These are phyloP conservation scores for Oenanthe javanica DNA, from an alignment of 140 eudicot genomes.

Conservation along the genomic window DNA sequence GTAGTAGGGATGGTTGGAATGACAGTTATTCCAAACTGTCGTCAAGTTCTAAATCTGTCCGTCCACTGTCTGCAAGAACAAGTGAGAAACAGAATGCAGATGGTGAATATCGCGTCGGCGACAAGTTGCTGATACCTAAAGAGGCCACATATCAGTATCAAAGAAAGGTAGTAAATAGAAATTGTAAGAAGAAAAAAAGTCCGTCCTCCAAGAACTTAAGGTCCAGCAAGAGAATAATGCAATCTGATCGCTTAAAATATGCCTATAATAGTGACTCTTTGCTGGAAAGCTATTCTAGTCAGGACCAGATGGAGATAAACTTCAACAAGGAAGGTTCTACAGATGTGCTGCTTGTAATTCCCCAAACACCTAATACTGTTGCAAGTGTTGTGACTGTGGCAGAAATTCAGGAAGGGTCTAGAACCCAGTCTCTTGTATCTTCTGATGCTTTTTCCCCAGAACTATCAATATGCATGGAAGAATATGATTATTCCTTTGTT, in stretches of 20 bases:
- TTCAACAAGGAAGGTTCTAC: slow-evolving; percentile 25
- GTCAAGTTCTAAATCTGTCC: slow-evolving; percentile 57
- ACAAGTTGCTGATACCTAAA: slow-evolving; percentile 23
- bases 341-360: slow-evolving; percentile 24
- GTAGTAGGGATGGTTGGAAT: slow-evolving; percentile 40
- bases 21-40: slow-evolving; percentile 33
- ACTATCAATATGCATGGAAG: slow-evolving; percentile 10
- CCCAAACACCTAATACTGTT: slow-evolving; percentile 16
- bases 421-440: slow-evolving; percentile 21
- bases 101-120: slow-evolving; percentile 1
- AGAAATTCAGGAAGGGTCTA: slow-evolving; percentile 12
- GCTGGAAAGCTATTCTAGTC: slow-evolving; percentile 21
- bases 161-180: slow-evolving; percentile 36
- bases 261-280: slow-evolving; percentile 23
- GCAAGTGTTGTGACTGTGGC: slow-evolving; percentile 16
- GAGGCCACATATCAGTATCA: slow-evolving; percentile 20
- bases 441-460: slow-evolving; percentile 17
- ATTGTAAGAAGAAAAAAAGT: slow-evolving; percentile 29
- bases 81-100: slow-evolving; percentile 31
- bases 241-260: slow-evolving; percentile 25
- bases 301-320: slow-evolving; percentile 19
- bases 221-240: slow-evolving; percentile 29
- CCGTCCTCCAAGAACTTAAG: slow-evolving; percentile 24
- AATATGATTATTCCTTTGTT: slow-evolving; percentile 20
- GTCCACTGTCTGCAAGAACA: slow-evolving; percentile 30